These are phyloP conservation scores for Pelagophyceae sp. DNA, from an alignment of 352 stramenopile species.

Conservation along the genomic window DNA sequence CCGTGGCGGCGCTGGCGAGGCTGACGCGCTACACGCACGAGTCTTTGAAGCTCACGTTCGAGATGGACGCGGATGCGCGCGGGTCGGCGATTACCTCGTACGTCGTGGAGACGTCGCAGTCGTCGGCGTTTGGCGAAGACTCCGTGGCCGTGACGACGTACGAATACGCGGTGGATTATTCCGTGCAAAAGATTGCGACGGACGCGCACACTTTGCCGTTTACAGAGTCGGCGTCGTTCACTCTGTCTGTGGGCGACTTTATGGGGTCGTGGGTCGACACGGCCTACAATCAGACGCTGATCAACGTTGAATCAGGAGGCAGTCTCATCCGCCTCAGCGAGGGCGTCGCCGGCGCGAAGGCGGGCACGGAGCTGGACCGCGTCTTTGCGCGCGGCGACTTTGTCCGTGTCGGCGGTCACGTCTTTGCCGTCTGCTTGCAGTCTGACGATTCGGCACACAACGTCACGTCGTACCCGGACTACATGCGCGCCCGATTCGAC, in stretches of 20 bases:
- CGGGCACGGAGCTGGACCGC: constrained; percentile 32
- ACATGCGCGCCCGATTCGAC: constrained; percentile 34
- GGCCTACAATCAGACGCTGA: constrained; percentile 28
- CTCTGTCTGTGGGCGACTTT: constrained; percentile 49
- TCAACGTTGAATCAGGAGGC: constrained; percentile 33
- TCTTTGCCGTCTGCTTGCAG: constrained; percentile 56
- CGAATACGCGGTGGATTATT: constrained; percentile 32
- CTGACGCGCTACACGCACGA: constrained; percentile 34
- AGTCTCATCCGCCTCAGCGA: constrained; percentile 28
- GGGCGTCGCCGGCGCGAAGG: background rate
- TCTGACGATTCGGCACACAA: constrained; percentile 28
- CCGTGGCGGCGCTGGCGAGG: constrained; percentile 24
- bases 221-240: constrained; percentile 40
- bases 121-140: constrained; percentile 37
- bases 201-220: constrained; percentile 47
- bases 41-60: constrained; percentile 44
- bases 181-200: constrained; percentile 48
- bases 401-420: constrained; percentile 47
- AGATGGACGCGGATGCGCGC: constrained; percentile 39
- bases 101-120: constrained; percentile 40
- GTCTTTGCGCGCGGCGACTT: constrained; percentile 48
- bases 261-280: constrained; percentile 34
- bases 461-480: constrained; percentile 18
- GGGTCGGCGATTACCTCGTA: constrained; percentile 42
- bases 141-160: background rate